These are phyloP conservation scores for Amesomyces nigricolor DNA, from an alignment of 2,329 filamentous ascomycete species.

Conservation along the genomic window DNA sequence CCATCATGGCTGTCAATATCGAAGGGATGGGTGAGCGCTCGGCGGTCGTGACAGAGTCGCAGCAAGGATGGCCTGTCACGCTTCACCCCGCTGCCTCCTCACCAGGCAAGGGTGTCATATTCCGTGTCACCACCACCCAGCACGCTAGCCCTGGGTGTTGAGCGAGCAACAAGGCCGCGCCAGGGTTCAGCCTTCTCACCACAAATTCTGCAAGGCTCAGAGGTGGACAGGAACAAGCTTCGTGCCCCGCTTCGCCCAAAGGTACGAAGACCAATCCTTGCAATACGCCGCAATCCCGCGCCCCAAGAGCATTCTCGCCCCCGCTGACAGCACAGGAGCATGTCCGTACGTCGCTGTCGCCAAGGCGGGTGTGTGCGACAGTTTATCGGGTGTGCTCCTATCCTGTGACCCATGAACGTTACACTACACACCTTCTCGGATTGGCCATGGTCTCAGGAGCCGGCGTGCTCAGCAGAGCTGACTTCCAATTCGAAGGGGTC, in stretches of 20 bases:
- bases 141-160: neutral
- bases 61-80: too few species aligned
- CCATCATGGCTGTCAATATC: too few species aligned
- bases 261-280: neutral
- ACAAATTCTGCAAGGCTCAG: conserved; percentile 1
- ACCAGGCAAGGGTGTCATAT: neutral
- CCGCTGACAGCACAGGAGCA: neutral
- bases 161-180: neutral
- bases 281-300: neutral
- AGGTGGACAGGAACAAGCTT: conserved; percentile 9
- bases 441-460: conserved; percentile 17
- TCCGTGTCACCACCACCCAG: neutral
- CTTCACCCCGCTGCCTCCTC: neutral
- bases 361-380: neutral
- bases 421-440: conserved; percentile 13
- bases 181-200: neutral
- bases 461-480: conserved; percentile 15
- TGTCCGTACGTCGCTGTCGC: too few species aligned
- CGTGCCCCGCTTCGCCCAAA: neutral
- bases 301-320: neutral
- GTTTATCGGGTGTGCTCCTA: conserved; percentile 2
- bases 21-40: too few species aligned
- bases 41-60: too few species aligned
- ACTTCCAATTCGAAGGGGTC: conserved; percentile 10
- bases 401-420: conserved; percentile 17